Conservation (phyloP, 805 yeast genomes). For the Zygosaccharomyces rouxii region DNA sequence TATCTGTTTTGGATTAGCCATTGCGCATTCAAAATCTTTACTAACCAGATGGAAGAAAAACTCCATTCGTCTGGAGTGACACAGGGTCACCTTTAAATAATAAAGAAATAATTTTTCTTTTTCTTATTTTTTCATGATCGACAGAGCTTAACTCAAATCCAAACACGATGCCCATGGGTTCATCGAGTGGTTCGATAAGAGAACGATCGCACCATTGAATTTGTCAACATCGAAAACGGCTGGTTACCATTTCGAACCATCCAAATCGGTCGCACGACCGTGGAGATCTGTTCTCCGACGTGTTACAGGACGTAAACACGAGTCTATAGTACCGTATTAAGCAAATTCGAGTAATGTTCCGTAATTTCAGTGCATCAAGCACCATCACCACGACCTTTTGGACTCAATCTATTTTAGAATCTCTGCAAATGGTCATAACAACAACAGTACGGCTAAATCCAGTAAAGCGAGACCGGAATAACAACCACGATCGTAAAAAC, state of each 20-base stretch:
- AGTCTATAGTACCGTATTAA: background rate
- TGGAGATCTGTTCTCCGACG: background rate
- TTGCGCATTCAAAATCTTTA: background rate
- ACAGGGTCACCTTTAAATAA: conserved; percentile 1
- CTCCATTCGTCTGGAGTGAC: background rate
- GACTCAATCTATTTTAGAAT: too few relatives aligned
- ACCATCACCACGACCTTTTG: background rate
- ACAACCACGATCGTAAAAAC: too few relatives aligned
- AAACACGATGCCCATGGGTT: background rate
- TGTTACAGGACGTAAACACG: background rate
- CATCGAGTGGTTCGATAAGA: background rate
- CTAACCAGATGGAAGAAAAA: background rate
- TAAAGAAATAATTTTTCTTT: too few relatives aligned
- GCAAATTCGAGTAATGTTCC: background rate
- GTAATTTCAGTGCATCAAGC: background rate
- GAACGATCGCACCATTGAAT: background rate
- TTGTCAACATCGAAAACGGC: background rate
- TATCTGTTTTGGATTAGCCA: too few relatives aligned
- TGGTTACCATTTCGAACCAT: background rate
- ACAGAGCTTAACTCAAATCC: too few relatives aligned
- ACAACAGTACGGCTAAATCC: background rate
- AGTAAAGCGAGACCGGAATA: background rate
- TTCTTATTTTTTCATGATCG: too few relatives aligned
- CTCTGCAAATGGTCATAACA: background rate
- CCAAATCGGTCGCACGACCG: background rate